Evolutionary conservation across 371 early-diverging fungal genomes (phyloP), one percentile per base, ranked within the genome.

Genomic region (Zopfochytrium polystomum): DNA sequence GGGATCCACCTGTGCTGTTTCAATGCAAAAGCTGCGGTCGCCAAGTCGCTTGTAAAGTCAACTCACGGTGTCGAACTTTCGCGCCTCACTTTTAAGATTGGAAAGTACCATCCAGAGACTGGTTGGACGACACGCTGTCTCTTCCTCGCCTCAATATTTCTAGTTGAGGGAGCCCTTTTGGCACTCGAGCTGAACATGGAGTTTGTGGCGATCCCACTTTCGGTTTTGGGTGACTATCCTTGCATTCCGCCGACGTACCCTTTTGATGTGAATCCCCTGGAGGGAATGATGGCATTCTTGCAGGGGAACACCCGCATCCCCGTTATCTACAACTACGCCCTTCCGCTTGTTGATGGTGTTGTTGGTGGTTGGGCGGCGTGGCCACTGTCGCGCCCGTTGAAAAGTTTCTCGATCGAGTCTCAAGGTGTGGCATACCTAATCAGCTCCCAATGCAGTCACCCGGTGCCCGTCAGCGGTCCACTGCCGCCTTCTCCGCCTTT

Each of bases 341-440:
- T 65, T 25, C 66, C 66, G 3, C 31, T 65, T 11, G 18, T 15
- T n/a, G 60, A 65, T 42, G 66, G 66, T 3, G 4, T 58, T 6
- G 30, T 65, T 32, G 66, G 66, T 0, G 66, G 66, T 20, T 65
- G 54, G 54, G 27, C 46, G 13, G 60, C 60, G 23, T 65, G 66
- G 66, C 66, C 66, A 29, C 32, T 49, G 9, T 11, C 35, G 15
- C 34, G 49, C 18, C 66, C 66, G 38, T 45, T 55, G 22, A 2
- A 13, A 26, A 23, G 20, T 15, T 65, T 65, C n/a, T n/a, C n/a
- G n/a, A n/a, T n/a, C n/a, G n/a, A n/a, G n/a, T n/a, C n/a, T n/a
- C n/a, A n/a, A n/a, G n/a, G n/a, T n/a, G n/a, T n/a, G n/a, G n/a
- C n/a, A n/a, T n/a, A n/a, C n/a, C n/a, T n/a, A n/a, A n/a, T n/a